Evolutionary conservation across 208 protist species (phyloP), one percentile per base, ranked within the genome.

Genomic region (Tritrichomonas foetus): DNA sequence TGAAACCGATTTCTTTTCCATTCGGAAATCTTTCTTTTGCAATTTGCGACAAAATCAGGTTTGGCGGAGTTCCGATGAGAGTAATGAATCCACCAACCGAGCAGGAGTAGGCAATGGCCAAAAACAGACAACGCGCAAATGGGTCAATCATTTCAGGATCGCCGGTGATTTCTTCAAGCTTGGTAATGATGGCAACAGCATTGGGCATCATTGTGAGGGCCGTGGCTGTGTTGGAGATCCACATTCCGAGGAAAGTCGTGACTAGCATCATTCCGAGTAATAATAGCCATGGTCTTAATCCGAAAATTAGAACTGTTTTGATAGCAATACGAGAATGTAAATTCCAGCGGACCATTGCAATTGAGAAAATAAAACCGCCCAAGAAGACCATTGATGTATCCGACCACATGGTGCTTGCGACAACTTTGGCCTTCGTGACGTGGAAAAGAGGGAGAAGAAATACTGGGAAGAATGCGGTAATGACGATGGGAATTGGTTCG

Each of bases 321-420:
- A 95, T 30, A 2, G 94, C 92, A 66, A 95, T 89, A 36, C 94
- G 69, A 27, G 50, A 57, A 69, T 95, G 94, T 44, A 94, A 22
- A 5, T 61, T 57, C 44, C 94, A 95, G 3, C 41, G 25, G 66
- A 95, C 92, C 49, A 94, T 78, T 20, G 94, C 94, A 33, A 69
- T 66, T 0, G 94, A 94, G 57, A 95, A 66, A 69, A 95, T 50
- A 64, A 95, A 92, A 22, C 94, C 94, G 0, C 94, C 94, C 30
- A 95, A 44, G 66, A 95, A 95, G 49, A 95, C 92, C 8, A 93
- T 80, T 74, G 64, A 94, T n/a, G 94, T 95, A 82, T 95, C 94
- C 30, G n/a, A 30, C 11, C 95, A 95, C 78, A 94, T 95, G 36
- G 33, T 30, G 22, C 14, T 11, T 25, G 94, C 66, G 47, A 95